Base-by-base conservation (phyloP, 805 yeast genomes). In the Ogataea allantospora region DNA sequence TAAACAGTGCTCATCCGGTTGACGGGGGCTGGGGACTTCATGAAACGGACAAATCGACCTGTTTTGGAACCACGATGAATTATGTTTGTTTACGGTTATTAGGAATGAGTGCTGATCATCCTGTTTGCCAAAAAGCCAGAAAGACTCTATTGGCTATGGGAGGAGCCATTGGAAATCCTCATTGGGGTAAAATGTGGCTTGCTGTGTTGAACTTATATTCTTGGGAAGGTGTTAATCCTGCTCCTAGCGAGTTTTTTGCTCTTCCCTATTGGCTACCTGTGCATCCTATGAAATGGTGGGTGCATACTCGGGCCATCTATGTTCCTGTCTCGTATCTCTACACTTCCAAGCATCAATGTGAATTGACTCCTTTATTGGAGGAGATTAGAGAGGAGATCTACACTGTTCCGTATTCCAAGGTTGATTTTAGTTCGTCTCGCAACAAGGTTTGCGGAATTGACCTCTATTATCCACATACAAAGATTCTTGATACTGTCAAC, bases 11-110 rank as follows among this genome's bases (percentile, higher is more conserved):
- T 0, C 96, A 93, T 58, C 97, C 97, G 0, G 96, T 89, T 1
- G 99, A 93, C 61, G 99, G 99, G n/a, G 99, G 99, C 2, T 93
- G 99, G 99, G 99, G 99, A 0, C 68, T 93, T 25, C 97, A 93
- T 58, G 77, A 88, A 4, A 80, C 78, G 35, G 99, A 93, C 58
- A 93, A 91, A 58, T 80, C 93, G 7, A 93, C 99, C 0, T 93
- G 93, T 49, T 89, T 89, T 59, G 99, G 99, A 5, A 93, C 99
- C 2, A 70, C 86, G 0, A 73, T 93, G 50, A 89, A 88, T 61
- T 93, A 93, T 60, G 82, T 91, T 6, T 66, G 68, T n/a, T 67
- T 93, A 43, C 71, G 99, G 45, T 61, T 93, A 10, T 63, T 91
- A 33, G 99, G 99, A 0, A 55, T 93, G 50, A 63, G 76, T 1